phyloP scores from a whole-genome alignment of 208 protist genomes.

The Tetramitus jugosus region DNA sequence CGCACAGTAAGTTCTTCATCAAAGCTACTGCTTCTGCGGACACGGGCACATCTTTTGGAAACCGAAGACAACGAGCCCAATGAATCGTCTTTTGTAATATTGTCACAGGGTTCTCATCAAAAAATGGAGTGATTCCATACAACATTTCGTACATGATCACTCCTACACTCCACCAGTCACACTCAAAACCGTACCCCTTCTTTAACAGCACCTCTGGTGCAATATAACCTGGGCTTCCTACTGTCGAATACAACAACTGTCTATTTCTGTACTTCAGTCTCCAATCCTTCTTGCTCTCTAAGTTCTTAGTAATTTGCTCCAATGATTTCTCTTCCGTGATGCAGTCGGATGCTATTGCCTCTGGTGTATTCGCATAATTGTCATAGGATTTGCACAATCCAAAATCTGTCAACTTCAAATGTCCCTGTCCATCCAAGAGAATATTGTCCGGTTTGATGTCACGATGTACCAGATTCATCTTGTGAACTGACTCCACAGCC shows the following conservation, averaged over 20 bases:
- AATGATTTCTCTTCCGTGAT: too few species aligned
- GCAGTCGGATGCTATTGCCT: not conserved
- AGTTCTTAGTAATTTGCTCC: not conserved
- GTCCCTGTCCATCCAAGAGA: conserved; percentile 82
- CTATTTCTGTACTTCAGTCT: not conserved
- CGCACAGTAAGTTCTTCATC: conserved; percentile 73
- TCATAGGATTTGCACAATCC: conserved; percentile 69
- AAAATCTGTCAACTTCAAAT: conserved; percentile 94
- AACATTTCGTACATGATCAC: conserved; percentile 96
- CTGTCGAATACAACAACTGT: not conserved
- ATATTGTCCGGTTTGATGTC: conserved; percentile 88
- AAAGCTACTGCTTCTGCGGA: conserved; percentile 74
- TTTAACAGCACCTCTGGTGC: conserved; percentile 86
- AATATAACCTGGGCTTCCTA: conserved; percentile 62
- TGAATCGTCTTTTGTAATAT: conserved; percentile 73
- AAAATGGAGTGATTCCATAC: conserved; percentile 62
- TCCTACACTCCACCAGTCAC: conserved; percentile 96
- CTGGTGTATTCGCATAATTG: not conserved
- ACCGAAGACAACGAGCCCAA: conserved; percentile 59
- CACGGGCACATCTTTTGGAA: conserved; percentile 60
- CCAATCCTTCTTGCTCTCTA: conserved; percentile 13
- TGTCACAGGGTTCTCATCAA: conserved; percentile 51
- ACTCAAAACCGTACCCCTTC: conserved; percentile 83
- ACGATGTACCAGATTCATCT: not conserved
- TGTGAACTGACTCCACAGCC: conserved; percentile 72